Evolutionary conservation across 176 grass and related monocot genomes (phyloP), one percentile per base, ranked within the genome.

Genomic region (Rhipidocladum racemiflorum): DNA sequence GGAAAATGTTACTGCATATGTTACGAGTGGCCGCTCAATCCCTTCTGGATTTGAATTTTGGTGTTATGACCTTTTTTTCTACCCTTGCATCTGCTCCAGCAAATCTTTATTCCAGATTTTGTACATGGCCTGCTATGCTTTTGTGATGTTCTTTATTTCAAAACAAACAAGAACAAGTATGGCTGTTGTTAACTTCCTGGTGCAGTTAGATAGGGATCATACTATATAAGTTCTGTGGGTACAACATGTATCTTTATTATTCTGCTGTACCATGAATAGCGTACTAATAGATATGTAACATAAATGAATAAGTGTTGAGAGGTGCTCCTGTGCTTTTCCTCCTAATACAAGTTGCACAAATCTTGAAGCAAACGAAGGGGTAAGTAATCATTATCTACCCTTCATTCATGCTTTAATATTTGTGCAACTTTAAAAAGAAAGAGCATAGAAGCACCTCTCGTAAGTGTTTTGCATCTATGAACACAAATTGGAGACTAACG

Each of bases 31-130:
- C 72, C 49, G 21, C 57, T 83, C 43, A 30, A 24, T 64, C 24
- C 17, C 36, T 72, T 27, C 61, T 74, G 40, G 55, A 72, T 72
- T 76, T 68, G 1, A 20, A 15, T 77, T 84, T 46, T 76, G 18
- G 34, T 35, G 18, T 18, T 13, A 44, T 59, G 35, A 18, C 8
- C 7, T 71, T 70, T 25, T 25, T 70, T 76, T 75, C 32, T 55
- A 2, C 49, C 36, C 24, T 68, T 24, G 9, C 17, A 71, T 71
- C 11, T 51, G 6, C 21, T 77, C 11, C 51, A 48, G 43, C 16
- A 21, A 18, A 59, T 84, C 25, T 72, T 16, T 24, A 29, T 65
- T 84, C 55, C 61, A 32, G 13, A 30, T 0, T 60, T 40, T 76
- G n/a, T 20, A 48, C 43, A 29, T 29, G 68, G 2, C 39, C 68